These are phyloP conservation scores for Pythium phragmitis DNA, from an alignment of 352 stramenopile species.

Conservation along the genomic window DNA sequence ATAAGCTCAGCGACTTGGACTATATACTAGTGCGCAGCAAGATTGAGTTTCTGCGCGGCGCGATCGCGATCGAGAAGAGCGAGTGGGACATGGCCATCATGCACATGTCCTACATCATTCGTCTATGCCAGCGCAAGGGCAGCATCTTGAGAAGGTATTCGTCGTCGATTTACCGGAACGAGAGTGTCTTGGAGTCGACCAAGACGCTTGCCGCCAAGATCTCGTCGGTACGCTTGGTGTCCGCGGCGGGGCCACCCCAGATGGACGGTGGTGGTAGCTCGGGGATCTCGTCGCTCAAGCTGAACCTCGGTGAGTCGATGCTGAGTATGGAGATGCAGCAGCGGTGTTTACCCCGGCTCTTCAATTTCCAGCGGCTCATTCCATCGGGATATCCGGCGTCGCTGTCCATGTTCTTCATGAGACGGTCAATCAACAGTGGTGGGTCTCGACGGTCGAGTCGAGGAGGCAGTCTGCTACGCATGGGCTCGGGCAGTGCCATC, in stretches of 20 bases:
- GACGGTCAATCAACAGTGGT: slow-evolving; percentile 5
- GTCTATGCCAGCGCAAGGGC: slow-evolving; percentile 61
- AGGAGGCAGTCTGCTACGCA: slow-evolving; percentile 11
- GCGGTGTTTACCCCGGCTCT: slow-evolving; percentile 44
- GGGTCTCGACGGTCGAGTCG: slow-evolving; percentile 15
- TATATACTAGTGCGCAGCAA: slow-evolving; percentile 59
- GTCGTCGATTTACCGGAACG: slow-evolving; percentile 33
- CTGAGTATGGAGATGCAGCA: slow-evolving; percentile 26
- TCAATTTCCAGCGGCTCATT: slow-evolving; percentile 42
- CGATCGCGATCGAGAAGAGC: slow-evolving; percentile 69
- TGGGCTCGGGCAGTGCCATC: slow-evolving; percentile 8
- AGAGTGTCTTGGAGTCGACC: slow-evolving; percentile 28
- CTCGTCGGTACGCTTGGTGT: slow-evolving; percentile 4
- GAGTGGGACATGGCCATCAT: slow-evolving; percentile 61
- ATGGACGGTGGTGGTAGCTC: too few relatives aligned
- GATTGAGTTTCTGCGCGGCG: slow-evolving; percentile 72
- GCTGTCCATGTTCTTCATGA: slow-evolving; percentile 19
- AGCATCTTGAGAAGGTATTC: slow-evolving; percentile 57
- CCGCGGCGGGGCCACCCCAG: background rate
- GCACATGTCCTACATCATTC: slow-evolving; percentile 65
- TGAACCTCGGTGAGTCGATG: slow-evolving; percentile 18
- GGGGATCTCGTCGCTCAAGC: slow-evolving; percentile 4
- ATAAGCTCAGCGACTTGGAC: slow-evolving; percentile 57
- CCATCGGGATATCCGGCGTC: slow-evolving; percentile 28
- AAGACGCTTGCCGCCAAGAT: slow-evolving; percentile 10